A percentile compares a stretch with the other conserved stretches of the same genome.
phyloP scores from a whole-genome alignment of 345 rosid species.

The Camelina laxa region DNA sequence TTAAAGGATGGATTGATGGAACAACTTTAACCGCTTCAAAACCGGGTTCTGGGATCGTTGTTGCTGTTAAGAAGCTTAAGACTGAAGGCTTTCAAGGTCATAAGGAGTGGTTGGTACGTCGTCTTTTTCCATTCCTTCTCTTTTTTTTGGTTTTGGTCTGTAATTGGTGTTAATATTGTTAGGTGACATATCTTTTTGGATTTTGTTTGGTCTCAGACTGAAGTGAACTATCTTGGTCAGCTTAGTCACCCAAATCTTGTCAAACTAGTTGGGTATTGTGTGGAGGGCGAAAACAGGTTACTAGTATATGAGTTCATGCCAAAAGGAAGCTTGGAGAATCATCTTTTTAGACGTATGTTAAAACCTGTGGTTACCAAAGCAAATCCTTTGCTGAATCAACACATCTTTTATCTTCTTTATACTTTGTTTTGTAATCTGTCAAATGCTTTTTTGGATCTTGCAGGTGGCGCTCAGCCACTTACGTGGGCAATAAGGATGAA shows the following conservation, averaged over 20 bases:
- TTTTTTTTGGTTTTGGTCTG: not conserved
- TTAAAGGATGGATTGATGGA: slow-evolving; percentile 96
- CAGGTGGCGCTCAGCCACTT: slow-evolving; percentile 93
- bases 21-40: slow-evolving; percentile 64
- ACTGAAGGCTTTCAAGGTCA: slow-evolving; percentile 98
- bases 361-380: not conserved
- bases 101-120: slow-evolving; percentile 95
- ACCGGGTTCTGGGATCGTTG: slow-evolving; percentile 93
- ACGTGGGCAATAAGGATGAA: slow-evolving; percentile 92
- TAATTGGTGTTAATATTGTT: slow-evolving; percentile 11
- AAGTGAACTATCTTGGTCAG: slow-evolving; percentile 94
- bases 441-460: not conserved
- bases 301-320: slow-evolving; percentile 95
- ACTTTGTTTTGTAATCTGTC: not conserved
- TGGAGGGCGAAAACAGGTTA: slow-evolving; percentile 83
- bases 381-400: not conserved
- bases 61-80: slow-evolving; percentile 94
- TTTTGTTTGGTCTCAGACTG: slow-evolving; percentile 67
- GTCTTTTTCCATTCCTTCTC: not conserved
- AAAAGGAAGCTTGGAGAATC: slow-evolving; percentile 97
- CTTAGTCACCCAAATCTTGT: slow-evolving; percentile 94
- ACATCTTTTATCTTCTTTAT: not conserved
- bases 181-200: not conserved
- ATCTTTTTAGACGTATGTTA: slow-evolving; percentile 53
- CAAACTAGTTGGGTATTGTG: slow-evolving; percentile 84